Conservation (phyloP, 176 grass and related monocot species). For the Areca catechu region DNA sequence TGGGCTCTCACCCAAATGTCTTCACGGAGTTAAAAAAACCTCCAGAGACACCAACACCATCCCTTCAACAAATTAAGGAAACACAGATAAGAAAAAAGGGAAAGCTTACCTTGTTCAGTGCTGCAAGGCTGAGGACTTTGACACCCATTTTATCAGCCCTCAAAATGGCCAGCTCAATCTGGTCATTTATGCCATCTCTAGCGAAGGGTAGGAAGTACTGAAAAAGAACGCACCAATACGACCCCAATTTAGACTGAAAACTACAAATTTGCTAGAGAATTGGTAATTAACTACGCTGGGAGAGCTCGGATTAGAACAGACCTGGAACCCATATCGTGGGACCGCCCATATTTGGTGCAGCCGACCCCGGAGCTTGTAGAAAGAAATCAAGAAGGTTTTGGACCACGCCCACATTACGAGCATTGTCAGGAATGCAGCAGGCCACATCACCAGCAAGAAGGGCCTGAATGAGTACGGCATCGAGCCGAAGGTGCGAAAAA, state of each 20-base stretch:
- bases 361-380: conserved; percentile 42
- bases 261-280: no score
- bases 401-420: conserved; percentile 60
- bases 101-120: conserved; percentile 78
- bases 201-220: conserved; percentile 80
- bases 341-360: conserved; percentile 63
- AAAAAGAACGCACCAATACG: neutral
- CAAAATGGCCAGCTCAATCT: conserved; percentile 77
- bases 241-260: neutral
- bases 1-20: no score
- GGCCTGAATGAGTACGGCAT: conserved; percentile 35
- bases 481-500: conserved; percentile 36
- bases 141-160: conserved; percentile 68
- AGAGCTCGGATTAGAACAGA: neutral
- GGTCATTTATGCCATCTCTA: conserved; percentile 70
- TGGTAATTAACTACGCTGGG: no score
- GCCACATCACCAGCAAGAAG: conserved; percentile 46
- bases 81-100: neutral
- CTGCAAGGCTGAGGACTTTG: conserved; percentile 86
- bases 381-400: conserved; percentile 67
- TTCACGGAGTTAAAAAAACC: no score
- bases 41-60: no score
- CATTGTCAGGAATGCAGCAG: conserved; percentile 42
- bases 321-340: conserved; percentile 76
- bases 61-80: no score